Percentiles rank a stretch among this genome's conserved stretches.
Conservation (phyloP, 2,329 filamentous ascomycete species). For the Ascochyta lentis region DNA sequence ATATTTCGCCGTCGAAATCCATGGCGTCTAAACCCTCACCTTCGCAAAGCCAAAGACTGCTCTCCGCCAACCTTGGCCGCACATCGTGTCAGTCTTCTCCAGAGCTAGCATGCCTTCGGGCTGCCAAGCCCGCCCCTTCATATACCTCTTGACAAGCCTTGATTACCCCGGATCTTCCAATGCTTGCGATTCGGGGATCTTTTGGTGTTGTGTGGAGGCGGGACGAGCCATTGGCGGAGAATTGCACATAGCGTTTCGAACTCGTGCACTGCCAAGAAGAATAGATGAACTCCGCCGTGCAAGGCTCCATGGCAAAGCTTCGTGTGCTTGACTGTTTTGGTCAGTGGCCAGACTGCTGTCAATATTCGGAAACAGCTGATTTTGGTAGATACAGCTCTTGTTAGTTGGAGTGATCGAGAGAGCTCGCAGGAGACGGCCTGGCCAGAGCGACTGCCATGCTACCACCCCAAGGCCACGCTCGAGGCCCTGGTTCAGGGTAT, state of each 20-base stretch:
- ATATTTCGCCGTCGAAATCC: conserved; percentile 2
- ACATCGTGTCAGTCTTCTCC: not conserved
- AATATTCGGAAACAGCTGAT: not conserved
- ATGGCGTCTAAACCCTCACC: not conserved
- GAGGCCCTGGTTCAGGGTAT: too few relatives aligned
- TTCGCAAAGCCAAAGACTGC: not conserved
- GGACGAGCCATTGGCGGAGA: conserved; percentile 6
- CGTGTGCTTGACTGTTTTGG: not conserved
- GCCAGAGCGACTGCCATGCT: too few relatives aligned
- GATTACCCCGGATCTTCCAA: not conserved
- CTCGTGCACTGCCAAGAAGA: not conserved
- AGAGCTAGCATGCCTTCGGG: not conserved
- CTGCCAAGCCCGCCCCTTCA: conserved; percentile 3
- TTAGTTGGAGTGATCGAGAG: too few relatives aligned
- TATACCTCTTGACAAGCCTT: not conserved
- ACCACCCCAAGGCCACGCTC: too few relatives aligned
- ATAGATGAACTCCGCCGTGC: conserved; percentile 2
- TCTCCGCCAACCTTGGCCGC: not conserved
- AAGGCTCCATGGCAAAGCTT: conserved; percentile 5
- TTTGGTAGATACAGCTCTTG: too few relatives aligned
- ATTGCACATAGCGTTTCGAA: not conserved
- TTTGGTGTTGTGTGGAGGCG: not conserved
- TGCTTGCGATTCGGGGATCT: not conserved
- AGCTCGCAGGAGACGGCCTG: too few relatives aligned
- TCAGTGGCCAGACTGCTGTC: not conserved